Base-by-base conservation (phyloP, 176 grass and related monocot genomes). In the Eleusine indica region DNA sequence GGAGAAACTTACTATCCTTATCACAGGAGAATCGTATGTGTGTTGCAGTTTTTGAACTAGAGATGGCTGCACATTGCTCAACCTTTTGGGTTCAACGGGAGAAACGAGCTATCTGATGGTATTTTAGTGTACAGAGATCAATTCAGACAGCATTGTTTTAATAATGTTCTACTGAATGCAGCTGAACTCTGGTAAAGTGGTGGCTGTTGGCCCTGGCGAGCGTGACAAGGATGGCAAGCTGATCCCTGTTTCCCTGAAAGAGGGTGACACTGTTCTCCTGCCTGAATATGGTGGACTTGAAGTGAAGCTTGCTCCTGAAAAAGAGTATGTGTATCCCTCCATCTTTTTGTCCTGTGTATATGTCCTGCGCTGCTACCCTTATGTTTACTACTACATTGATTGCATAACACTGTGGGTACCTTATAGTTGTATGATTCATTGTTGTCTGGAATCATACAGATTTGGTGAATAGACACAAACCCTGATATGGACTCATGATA, bases 271-370 rank as follows among this genome's bases (percentile, higher is more conserved):
- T 80, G 95, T 98, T 66, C 90, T 98, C 29, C 82, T 98, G 43
- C 95, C 95, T 43, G 95, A 98, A 43, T 98, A 95, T 88, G 95
- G 95, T 72, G 95, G 95, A 54, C 82, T 75, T 44, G 95, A 98
- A 93, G 90, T 98, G 42, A 98, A 98, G 76, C 95, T 98, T 83
- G 84, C 87, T 25, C 85, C 87, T 44, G 95, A 98, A 6, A 93
- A 95, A 86, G 88, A 91, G 95, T 98, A 91, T 21, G 92, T 80
- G 6, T 40, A 47, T 30, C 4, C 5, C 2, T 75, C 2, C 35
- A 12, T 69, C 46, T 35, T 35, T 35, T 35, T 35, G 4, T 4
- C 74, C 4, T 68, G 29, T 57, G 32, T 12, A 12, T 39, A 14
- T 5, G 14, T 68, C 18, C 18, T 68, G 13, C 21, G 15, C 9